Evolutionary conservation across 2,329 filamentous ascomycete species (phyloP), one percentile per base, ranked within the genome.

Genomic region (Colletotrichum plurivorum): DNA sequence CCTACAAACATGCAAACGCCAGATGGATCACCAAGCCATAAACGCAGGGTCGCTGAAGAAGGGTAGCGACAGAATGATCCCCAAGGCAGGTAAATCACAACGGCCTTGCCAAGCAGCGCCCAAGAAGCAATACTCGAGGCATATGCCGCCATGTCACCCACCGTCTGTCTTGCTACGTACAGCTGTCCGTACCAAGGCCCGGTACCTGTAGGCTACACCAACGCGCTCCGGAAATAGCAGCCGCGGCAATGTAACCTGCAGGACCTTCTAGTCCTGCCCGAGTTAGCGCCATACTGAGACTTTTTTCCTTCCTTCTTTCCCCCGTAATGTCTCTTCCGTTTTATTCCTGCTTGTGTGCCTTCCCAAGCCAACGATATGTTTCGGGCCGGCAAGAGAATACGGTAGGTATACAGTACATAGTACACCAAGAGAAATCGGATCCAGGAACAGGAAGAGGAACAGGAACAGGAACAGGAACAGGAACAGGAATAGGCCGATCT

Each of bases 41-140:
- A 25, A 25, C 46, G 65, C 65, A 68, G 61, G 41, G 43, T 59
- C 49, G 41, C 41, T 65, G 31, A 49, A 69, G 49, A 65, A 49
- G 7, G 12, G 16, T 15, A 25, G 18, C 45, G 31, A 49, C 31
- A 20, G 9, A 49, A 15, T 18, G 25, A 41, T 12, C 64, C 45
- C 62, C 49, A 59, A 41, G 41, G 41, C 48, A 46, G 46, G 45
- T 53, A 22, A 51, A 60, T 52, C 54, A 46, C 31, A 49, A 69
- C 66, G 54, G 66, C 59, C n/a, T 65, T 60, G 62, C 66, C 66
- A 69, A 69, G 66, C 58, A 52, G 31, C 31, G 20, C 31, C 54
- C 53, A 68, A 69, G 49, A 60, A 55, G 22, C 61, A 55, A 59
- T 59, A 54, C 41, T 31, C 8, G 27, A 31, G 27, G 27, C 5